Evolutionary conservation across 2,329 filamentous ascomycete genomes (phyloP), one percentile per base, ranked within the genome.

Genomic region (Fusarium camptoceras): DNA sequence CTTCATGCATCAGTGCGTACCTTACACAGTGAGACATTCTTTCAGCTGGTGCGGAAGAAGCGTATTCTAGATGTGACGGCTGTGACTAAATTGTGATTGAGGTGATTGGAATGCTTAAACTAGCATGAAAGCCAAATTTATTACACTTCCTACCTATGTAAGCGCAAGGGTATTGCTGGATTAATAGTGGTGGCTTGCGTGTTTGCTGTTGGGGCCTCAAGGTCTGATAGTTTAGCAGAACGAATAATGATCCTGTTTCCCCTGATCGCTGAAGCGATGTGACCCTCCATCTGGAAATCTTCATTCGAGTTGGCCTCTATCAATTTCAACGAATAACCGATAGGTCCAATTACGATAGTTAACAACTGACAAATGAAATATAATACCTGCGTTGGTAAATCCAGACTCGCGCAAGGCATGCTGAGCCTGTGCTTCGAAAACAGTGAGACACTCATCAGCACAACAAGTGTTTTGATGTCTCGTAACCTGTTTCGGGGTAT

Each of bases 1-100:
- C 24, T 41, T 27, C 27, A 56, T 43, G 16, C 43, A 34, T 34
- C 41, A 34, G 48, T 43, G 24, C 37, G 25, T 34, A 34, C 22
- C 34, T 11, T 34, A 20, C 22, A 18, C 31, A 41, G 20, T 25
- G 18, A 43, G 34, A 57, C n/a, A 59, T 50, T 37, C 34, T 37
- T n/a, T 43, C 37, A 55, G 39, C 25, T 57, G 50, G 39, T 24
- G 50, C 20, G 22, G 30, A 56, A 42, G 25, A 47, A 31, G 51
- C 59, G 43, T 34, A 50, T 25, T 66, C 42, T 20, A 34, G 46
- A 34, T 54, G 66, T 54, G 54, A 47, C 46, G 56, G 37, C 27
- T 50, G 61, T 64, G 61, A 59, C 41, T 41, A 10, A 55, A 48
- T 24, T 69, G 62, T 69, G 65, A 56, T 51, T n/a, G 15, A 20